Conservation (phyloP, 1,284 basidiomycete species). For the Ustilago shanxiensis region DNA sequence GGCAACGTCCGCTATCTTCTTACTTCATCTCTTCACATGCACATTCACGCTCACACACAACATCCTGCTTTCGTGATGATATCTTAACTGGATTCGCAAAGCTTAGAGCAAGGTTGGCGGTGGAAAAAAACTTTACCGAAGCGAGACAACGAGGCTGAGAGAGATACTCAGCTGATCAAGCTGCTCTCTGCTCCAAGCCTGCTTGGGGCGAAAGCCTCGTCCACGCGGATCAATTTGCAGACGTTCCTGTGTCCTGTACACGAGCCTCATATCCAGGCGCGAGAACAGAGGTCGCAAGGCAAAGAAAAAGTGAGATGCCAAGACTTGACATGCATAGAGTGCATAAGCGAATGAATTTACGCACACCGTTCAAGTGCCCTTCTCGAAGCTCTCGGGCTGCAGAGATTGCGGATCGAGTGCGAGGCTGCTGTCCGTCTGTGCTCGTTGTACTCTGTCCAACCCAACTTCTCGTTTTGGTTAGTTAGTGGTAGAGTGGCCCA, state of each 20-base stretch:
- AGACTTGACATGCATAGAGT: not conserved
- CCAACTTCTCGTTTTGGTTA: not conserved
- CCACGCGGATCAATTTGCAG: not conserved
- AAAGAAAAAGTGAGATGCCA: constrained; percentile 2
- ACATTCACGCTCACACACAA: no score
- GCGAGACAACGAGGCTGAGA: no score
- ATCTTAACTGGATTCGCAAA: no score
- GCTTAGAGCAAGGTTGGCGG: no score
- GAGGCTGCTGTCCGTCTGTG: constrained; percentile 3
- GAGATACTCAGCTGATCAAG: not conserved
- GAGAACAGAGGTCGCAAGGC: not conserved
- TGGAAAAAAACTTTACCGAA: no score
- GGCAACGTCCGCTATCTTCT: no score
- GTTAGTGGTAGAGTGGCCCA: no score
- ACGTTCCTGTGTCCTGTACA: not conserved
- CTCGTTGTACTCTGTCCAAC: not conserved
- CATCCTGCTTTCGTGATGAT: no score
- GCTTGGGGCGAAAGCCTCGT: not conserved
- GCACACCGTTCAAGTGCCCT: not conserved
- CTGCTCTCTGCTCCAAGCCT: not conserved
- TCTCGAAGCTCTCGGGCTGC: no score
- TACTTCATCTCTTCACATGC: no score
- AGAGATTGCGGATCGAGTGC: not conserved
- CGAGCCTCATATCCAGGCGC: not conserved
- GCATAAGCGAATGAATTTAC: not conserved